Evolutionary conservation across 352 stramenopile species (phyloP), one percentile per base, ranked within the genome.

Genomic region (Blastocystis sp.): DNA sequence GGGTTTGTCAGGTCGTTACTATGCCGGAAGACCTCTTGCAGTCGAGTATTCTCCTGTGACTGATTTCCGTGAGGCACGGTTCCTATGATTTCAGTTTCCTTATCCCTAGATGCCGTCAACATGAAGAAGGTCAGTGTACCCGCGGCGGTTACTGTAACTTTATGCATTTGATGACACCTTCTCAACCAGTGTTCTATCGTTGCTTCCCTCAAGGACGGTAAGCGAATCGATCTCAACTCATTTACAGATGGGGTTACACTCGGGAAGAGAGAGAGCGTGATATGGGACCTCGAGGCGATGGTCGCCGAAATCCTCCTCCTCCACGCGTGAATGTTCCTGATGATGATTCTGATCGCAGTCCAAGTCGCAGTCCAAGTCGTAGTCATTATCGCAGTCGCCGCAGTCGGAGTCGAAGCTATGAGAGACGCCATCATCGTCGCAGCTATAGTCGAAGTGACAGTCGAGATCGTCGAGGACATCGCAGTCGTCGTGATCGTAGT

Each of bases 71-170:
- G 96, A 99, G 91, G 96, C 97, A 5, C 91, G 96, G 42, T 89
- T 22, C 1, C 17, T 58, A 59, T 79, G 9, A 7, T 7, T n/a
- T 15, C 0, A 75, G n/a, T 56, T 3, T 11, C 22, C 0, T 62
- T 13, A 79, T 37, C 22, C 0, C 0, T 53, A 89, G 78, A 35
- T 99, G 97, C 92, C 93, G 97, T 59, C 97, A 99, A 92, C 99
- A 98, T 90, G 96, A 99, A 90, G 96, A 99, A 92, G 95, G 95
- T 88, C 96, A 94, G 27, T 99, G 97, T 92, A 95, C 95, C 89
- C 93, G 96, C 27, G 97, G 97, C 27, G 96, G 95, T 19, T 98
- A 98, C 91, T 99, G 97, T 93, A 99, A 99, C 92, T 99, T 99
- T 91, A 98, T 99, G 96, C 97, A 99, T 91, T 96, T 98, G 80